Evolutionary conservation across 345 rosid genomes (phyloP).

Genomic region (Sapria himalayana): DNA sequence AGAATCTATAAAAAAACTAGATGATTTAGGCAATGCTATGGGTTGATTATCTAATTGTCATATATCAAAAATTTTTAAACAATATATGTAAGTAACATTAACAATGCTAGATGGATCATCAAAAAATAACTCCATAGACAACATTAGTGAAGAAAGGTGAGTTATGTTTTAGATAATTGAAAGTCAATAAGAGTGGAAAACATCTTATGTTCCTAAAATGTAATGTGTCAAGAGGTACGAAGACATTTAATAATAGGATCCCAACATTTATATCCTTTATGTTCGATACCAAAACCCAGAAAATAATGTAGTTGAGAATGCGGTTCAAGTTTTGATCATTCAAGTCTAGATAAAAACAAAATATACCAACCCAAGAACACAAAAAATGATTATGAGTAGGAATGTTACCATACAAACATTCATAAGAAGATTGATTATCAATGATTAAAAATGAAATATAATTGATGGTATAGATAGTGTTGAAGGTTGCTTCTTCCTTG

Average conservation of each 20-base stretch:
- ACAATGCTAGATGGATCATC: no score
- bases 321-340: not conserved
- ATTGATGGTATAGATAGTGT: not conserved
- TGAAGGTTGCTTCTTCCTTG: not conserved
- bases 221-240: not conserved
- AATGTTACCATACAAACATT: not conserved
- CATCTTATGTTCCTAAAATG: not conserved
- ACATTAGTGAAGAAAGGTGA: no score
- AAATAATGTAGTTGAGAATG: not conserved
- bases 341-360: not conserved
- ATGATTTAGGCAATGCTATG: no score
- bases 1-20: no score
- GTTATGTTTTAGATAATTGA: no score
- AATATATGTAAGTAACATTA: no score
- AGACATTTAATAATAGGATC: not conserved
- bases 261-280: not conserved
- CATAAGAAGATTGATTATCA: not conserved
- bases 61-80: no score
- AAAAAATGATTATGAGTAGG: no score
- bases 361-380: not conserved
- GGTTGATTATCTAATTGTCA: no score
- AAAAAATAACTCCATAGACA: no score
- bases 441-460: not conserved
- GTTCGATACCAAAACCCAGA: not conserved
- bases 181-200: no score